Evolutionary conservation across 1,284 basidiomycete species (phyloP), one percentile per base, ranked within the genome.

Genomic region (Rhizopogon parksii): DNA sequence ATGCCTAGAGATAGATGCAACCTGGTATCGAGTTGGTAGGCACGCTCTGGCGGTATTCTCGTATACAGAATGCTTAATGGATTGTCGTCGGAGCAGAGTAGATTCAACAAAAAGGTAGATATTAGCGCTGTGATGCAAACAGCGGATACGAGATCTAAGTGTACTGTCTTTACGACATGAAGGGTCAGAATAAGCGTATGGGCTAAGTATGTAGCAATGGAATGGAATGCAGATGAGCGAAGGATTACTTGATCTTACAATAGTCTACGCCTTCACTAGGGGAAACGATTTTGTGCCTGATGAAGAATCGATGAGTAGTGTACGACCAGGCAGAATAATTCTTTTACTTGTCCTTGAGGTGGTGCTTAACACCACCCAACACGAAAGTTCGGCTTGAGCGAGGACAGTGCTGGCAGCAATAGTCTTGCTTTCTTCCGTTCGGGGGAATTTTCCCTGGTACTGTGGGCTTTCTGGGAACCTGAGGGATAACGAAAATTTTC

Each of bases 51-150:
- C 49, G 51, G 54, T 68, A 60, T 61, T 66, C 65, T 66, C 60
- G 25, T 61, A 59, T 53, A 62, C 48, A 47, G 19, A 54, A 59
- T 68, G 61, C 53, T 56, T 64, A 64, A 68, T 56, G 51, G 51
- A 45, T 56, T 50, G 50, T 66, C 54, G 54, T 59, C 54, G n/a
- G 53, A 60, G 55, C 58, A 49, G 46, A 42, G 12, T 43, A 42
- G 40, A 30, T 14, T 6, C 30, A 42, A 42, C 6, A 30, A 7
- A 19, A 5, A 7, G 11, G 12, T 32, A 43, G 30, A 43, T 14
- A 43, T 43, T 43, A 43, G 30, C 17, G 7, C 4, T 43, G 40
- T 15, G 4, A 19, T 19, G 17, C 27, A 32, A 30, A 43, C 30
- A 32, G 24, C 40, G 15, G 30, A 30, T 30, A 30, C 1, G 27